Conservation (phyloP, 345 rosid species). For the Mallotus nudiflorus region DNA sequence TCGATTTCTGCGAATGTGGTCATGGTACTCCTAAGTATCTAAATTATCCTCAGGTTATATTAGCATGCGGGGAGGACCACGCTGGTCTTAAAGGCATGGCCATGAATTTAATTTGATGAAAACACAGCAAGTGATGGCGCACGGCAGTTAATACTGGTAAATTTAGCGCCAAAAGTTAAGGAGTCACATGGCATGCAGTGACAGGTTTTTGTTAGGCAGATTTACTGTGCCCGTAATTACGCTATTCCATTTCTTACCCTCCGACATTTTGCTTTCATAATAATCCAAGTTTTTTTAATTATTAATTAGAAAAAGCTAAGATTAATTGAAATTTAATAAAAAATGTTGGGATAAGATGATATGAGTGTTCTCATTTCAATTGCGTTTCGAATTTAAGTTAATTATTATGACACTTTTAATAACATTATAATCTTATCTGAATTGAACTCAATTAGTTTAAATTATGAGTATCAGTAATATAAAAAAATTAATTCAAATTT, state of each 20-base stretch:
- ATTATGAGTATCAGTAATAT: too few relatives aligned
- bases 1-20: too few relatives aligned
- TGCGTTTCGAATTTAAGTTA: too few relatives aligned
- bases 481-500: too few relatives aligned
- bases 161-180: constrained; percentile 26
- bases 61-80: neutral
- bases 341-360: too few relatives aligned
- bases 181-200: constrained; percentile 21
- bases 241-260: neutral
- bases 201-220: neutral
- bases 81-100: neutral
- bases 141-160: constrained; percentile 26
- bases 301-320: too few relatives aligned
- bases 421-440: too few relatives aligned
- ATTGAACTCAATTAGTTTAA: too few relatives aligned
- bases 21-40: neutral
- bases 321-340: too few relatives aligned
- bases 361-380: too few relatives aligned
- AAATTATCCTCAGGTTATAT: neutral
- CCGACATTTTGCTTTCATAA: too few relatives aligned
- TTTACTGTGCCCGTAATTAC: neutral
- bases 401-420: too few relatives aligned
- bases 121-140: neutral
- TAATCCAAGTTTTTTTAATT: neutral
- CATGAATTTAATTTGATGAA: neutral